Conservation (phyloP, 129 eudicot genomes). For the Chrysanthemum makinoi region DNA sequence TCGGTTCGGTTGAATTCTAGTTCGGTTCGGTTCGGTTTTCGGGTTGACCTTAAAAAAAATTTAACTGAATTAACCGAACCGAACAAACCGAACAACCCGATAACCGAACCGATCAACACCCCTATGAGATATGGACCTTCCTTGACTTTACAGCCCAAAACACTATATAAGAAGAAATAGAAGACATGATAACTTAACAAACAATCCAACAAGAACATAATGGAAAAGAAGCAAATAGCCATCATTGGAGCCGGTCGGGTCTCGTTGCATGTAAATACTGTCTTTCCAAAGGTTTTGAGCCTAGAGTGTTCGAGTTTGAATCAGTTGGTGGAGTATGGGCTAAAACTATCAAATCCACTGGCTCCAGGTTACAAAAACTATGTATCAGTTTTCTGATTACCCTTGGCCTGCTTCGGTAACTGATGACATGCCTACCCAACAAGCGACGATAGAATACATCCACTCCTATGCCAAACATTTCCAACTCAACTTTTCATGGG, state of each 20-base stretch:
- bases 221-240: conserved; percentile 8
- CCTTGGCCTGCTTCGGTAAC: not conserved
- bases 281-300: not conserved
- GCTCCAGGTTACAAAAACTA: conserved; percentile 2
- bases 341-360: conserved; percentile 4
- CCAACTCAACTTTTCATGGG: not conserved
- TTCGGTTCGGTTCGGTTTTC: no score
- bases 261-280: conserved; percentile 14
- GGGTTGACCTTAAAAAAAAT: no score
- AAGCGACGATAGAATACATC: conserved; percentile 5
- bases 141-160: no score
- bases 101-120: no score
- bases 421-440: conserved; percentile 7
- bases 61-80: no score
- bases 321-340: conserved; percentile 14
- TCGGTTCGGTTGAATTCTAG: no score
- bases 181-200: no score
- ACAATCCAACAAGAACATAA: not conserved
- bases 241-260: conserved; percentile 10
- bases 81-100: no score
- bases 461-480: conserved; percentile 1
- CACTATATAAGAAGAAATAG: no score
- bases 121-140: no score
- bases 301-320: not conserved
- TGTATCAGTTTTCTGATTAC: conserved; percentile 6